Conservation (phyloP, 352 stramenopile genomes). For the Phytopythium helicoides region DNA sequence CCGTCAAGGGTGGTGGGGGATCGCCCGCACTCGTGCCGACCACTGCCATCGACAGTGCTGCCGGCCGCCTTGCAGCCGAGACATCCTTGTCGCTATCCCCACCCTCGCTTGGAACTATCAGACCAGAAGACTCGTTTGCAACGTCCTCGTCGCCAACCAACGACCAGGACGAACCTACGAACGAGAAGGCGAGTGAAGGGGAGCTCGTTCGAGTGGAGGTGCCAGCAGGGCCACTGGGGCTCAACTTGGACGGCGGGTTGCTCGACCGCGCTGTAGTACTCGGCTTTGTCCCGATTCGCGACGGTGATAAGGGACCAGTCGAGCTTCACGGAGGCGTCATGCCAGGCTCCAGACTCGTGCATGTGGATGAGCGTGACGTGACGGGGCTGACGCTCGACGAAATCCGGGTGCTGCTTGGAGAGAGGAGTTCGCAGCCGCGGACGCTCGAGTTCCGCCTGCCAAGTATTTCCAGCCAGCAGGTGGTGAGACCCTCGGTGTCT, state of each 20-base stretch:
- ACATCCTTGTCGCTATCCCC: constrained; percentile 3
- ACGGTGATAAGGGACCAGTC: constrained; percentile 41
- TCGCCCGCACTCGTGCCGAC: constrained; percentile 12
- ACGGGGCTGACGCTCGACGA: constrained; percentile 32
- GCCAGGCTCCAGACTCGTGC: constrained; percentile 44
- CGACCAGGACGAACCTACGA: background rate
- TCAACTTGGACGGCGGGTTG: constrained; percentile 46
- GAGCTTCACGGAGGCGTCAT: constrained; percentile 40
- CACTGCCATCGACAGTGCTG: background rate
- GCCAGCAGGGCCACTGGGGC: constrained; percentile 47
- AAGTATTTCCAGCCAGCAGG: constrained; percentile 3
- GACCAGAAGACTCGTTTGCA: background rate
- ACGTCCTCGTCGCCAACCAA: background rate
- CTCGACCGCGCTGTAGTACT: constrained; percentile 42
- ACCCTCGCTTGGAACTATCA: background rate
- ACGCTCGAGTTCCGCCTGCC: constrained; percentile 48
- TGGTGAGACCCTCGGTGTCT: background rate
- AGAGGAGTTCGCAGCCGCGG: constrained; percentile 24
- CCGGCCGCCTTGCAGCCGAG: background rate
- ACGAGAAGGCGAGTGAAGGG: background rate
- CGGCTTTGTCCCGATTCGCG: constrained; percentile 57
- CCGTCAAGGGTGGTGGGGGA: background rate
- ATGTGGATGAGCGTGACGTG: constrained; percentile 66
- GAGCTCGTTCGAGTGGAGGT: constrained; percentile 36
- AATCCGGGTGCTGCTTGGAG: constrained; percentile 40